Evolutionary conservation across 129 eudicot species (phyloP).

Genomic region (Mikania micrantha): DNA sequence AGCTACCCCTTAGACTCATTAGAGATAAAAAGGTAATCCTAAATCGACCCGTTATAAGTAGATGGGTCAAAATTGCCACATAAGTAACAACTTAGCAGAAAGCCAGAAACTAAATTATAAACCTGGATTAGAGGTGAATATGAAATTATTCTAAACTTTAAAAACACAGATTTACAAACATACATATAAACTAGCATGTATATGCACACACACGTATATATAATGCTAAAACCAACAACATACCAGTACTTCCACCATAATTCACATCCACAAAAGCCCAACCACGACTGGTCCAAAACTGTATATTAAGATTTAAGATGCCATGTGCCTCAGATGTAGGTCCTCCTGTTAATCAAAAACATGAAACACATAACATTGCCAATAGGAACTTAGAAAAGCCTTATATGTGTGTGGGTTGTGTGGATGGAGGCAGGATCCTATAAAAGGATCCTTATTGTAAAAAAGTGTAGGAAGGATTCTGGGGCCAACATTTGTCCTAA

Average conservation of each 20-base stretch:
- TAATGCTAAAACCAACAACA: conserved; percentile 5
- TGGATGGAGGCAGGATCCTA: neutral
- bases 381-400: neutral
- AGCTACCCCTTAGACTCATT: neutral
- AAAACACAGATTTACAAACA: neutral
- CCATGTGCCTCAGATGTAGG: conserved; percentile 94
- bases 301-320: conserved; percentile 62
- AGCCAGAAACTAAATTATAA: neutral
- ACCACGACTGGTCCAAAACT: conserved; percentile 99
- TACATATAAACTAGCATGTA: neutral
- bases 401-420: neutral
- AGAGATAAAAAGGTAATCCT: neutral
- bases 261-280: conserved; percentile 99
- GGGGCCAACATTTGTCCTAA: neutral
- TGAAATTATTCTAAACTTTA: neutral
- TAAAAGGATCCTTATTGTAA: neutral
- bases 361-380: conserved; percentile 1
- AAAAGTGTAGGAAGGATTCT: neutral
- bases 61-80: neutral
- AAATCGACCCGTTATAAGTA: neutral
- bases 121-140: neutral
- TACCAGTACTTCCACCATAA: conserved; percentile 99
- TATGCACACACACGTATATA: neutral
- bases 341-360: conserved; percentile 57
- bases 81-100: neutral